These are phyloP conservation scores for Ascocoryne sarcoides DNA, from an alignment of 2,329 filamentous ascomycete species.

Conservation along the genomic window DNA sequence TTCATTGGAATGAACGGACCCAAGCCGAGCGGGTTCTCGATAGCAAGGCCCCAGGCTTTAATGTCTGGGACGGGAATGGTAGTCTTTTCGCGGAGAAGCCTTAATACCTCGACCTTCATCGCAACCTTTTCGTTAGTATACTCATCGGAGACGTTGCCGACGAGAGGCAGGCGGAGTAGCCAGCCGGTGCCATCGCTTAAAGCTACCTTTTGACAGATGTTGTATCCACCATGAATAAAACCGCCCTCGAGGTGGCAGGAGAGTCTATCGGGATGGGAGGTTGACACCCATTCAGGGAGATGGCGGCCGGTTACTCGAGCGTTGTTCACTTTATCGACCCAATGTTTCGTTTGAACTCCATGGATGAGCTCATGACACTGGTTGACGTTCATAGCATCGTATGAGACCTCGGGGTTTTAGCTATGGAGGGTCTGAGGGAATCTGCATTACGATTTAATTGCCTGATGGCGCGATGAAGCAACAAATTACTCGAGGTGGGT, in stretches of 20 bases:
- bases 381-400: no score
- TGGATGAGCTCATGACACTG: conserved; percentile 1
- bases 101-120: conserved; percentile 9
- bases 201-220: conserved; percentile 28
- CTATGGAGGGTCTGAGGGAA: no score
- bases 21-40: conserved; percentile 2
- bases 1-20: conserved; percentile 7
- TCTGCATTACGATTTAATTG: no score
- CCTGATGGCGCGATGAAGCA: no score
- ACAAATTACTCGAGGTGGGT: no score
- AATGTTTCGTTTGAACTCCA: conserved; percentile 1
- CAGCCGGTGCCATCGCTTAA: conserved; percentile 19
- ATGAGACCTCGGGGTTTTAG: no score
- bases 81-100: conserved; percentile 4
- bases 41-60: conserved; percentile 3
- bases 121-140: conserved; percentile 13
- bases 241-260: conserved; percentile 27
- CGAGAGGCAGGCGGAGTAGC: conserved; percentile 11
- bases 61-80: conserved; percentile 6
- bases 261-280: conserved; percentile 29
- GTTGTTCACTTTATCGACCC: conserved; percentile 4
- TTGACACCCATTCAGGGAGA: conserved; percentile 25
- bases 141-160: conserved; percentile 17
- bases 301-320: not conserved
- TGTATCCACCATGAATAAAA: conserved; percentile 29